Percentiles rank a stretch among this genome's conserved stretches.
These are phyloP conservation scores for Myrmaecium sp. DNA, from an alignment of 2,329 filamentous ascomycete genomes.

Conservation along the genomic window DNA sequence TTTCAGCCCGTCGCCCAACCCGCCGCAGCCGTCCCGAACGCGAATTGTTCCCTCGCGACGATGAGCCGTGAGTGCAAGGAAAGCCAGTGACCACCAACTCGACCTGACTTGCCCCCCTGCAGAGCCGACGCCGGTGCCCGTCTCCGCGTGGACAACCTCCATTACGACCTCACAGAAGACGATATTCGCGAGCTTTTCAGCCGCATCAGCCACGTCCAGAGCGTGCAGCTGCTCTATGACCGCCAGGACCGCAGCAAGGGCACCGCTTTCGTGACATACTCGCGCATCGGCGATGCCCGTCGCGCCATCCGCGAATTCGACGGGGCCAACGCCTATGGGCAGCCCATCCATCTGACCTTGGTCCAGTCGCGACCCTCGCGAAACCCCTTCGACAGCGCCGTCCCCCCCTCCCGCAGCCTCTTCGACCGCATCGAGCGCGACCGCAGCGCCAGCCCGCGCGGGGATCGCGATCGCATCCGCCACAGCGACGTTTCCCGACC, in stretches of 20 bases:
- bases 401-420: conserved; percentile 40
- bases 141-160: conserved; percentile 73
- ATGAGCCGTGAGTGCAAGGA: conserved; percentile 2
- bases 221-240: conserved; percentile 63
- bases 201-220: conserved; percentile 55
- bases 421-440: conserved; percentile 42
- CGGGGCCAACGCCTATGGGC: conserved; percentile 75
- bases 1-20: conserved; percentile 7
- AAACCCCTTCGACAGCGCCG: conserved; percentile 33
- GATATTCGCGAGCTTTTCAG: conserved; percentile 74
- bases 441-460: conserved; percentile 25
- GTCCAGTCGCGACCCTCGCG: conserved; percentile 38
- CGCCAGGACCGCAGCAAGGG: conserved; percentile 78
- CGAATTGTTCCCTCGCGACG: conserved; percentile 13
- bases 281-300: conserved; percentile 50
- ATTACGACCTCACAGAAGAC: conserved; percentile 77
- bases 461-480: too few relatives aligned
- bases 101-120: neutral
- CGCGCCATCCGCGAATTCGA: conserved; percentile 67
- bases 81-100: neutral
- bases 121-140: conserved; percentile 39
- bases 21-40: conserved; percentile 5
- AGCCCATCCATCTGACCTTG: conserved; percentile 57
- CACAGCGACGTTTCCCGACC: conserved; percentile 38
- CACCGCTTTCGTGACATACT: conserved; percentile 69